Conservation (phyloP, 768 basidiomycete genomes). For the Gyrodon lividus region DNA sequence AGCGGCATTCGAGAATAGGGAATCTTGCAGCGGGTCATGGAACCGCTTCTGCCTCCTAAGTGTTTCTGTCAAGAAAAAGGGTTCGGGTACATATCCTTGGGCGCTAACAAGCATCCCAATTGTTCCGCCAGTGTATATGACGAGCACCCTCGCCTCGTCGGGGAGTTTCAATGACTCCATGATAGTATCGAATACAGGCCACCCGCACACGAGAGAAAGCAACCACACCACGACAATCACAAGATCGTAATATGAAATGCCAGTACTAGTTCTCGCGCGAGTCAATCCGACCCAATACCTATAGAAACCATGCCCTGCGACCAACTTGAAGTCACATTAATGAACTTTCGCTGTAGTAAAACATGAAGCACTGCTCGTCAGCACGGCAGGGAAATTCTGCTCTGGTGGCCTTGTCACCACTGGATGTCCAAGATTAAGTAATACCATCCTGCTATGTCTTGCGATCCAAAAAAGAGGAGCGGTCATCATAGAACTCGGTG, state of each 20-base stretch:
- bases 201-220: too few species aligned
- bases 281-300: too few species aligned
- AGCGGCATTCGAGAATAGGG: constrained; percentile 76
- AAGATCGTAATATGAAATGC: too few species aligned
- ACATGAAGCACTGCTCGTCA: constrained; percentile 4
- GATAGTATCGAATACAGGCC: constrained; percentile 34
- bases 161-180: constrained; percentile 53
- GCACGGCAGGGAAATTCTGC: constrained; percentile 43
- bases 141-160: constrained; percentile 78
- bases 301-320: too few species aligned
- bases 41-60: constrained; percentile 82
- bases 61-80: constrained; percentile 83
- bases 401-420: constrained; percentile 88
- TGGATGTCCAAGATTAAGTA: constrained; percentile 76
- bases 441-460: constrained; percentile 85
- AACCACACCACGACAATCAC: too few species aligned
- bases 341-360: neutral
- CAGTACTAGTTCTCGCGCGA: too few species aligned
- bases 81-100: constrained; percentile 81
- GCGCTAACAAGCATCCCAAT: constrained; percentile 84
- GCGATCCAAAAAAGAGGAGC: constrained; percentile 93
- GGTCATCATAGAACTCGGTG: constrained; percentile 92
- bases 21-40: constrained; percentile 87
- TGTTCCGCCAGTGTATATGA: constrained; percentile 89
- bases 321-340: neutral